These are phyloP conservation scores for Microsporum ferrugineum DNA, from an alignment of 2,329 filamentous ascomycete species.

Conservation along the genomic window DNA sequence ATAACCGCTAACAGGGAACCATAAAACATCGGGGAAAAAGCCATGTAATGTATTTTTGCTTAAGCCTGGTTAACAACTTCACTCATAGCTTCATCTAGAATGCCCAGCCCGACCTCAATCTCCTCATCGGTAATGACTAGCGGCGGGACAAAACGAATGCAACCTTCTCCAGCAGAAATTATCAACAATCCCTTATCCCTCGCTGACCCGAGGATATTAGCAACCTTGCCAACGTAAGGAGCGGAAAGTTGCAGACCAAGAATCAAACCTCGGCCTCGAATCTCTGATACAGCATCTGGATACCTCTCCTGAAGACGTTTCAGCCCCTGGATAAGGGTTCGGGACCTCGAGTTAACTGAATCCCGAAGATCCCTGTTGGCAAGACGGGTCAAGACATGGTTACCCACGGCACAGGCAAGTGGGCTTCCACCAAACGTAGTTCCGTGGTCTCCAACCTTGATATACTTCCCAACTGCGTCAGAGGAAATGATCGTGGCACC, in stretches of 20 bases:
- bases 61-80: background rate
- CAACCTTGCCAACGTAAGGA: conserved; percentile 45
- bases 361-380: conserved; percentile 58
- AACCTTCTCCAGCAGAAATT: conserved; percentile 89
- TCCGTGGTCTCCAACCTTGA: conserved; percentile 71
- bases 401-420: conserved; percentile 68
- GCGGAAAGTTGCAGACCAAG: conserved; percentile 71
- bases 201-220: conserved; percentile 65
- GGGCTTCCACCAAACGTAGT: conserved; percentile 93
- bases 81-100: conserved; percentile 57
- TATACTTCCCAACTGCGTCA: conserved; percentile 54
- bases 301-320: conserved; percentile 46
- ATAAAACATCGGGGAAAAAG: background rate
- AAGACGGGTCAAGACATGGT: conserved; percentile 71
- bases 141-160: conserved; percentile 80
- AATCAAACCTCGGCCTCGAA: conserved; percentile 74
- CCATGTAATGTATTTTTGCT: background rate
- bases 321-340: conserved; percentile 49
- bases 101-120: conserved; percentile 64
- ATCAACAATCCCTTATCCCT: conserved; percentile 77
- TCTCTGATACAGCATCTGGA: conserved; percentile 63
- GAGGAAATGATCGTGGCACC: conserved; percentile 64
- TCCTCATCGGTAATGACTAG: conserved; percentile 69
- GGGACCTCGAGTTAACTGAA: conserved; percentile 57
- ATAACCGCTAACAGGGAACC: too few species aligned